These are phyloP conservation scores for Trichoderma atrobrunneum DNA, from an alignment of 2,329 filamentous ascomycete species.

Conservation along the genomic window DNA sequence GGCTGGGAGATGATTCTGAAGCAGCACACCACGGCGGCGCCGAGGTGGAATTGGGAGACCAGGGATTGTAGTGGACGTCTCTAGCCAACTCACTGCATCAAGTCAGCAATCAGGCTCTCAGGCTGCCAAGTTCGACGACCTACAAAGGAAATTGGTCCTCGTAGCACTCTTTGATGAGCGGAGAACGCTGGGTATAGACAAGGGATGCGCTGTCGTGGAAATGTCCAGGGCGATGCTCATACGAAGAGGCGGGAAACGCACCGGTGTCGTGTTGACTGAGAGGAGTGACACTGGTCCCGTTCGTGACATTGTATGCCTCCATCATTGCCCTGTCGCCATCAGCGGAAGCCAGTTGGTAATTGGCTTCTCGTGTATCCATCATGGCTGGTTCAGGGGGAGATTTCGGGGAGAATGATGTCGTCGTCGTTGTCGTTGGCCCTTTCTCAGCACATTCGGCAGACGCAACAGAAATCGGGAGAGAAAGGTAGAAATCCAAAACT, in stretches of 20 bases:
- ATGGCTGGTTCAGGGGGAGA: not conserved
- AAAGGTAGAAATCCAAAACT: not conserved
- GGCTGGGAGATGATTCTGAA: not conserved
- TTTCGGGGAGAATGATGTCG: not conserved
- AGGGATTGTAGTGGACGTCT: not conserved
- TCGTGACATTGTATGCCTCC: not conserved
- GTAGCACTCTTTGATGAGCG: not conserved
- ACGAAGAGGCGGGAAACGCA: not conserved
- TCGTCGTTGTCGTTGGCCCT: not conserved
- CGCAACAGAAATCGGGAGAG: not conserved
- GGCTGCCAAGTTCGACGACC: not conserved
- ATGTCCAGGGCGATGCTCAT: not conserved
- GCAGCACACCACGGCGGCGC: not conserved
- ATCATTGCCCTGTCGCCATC: not conserved
- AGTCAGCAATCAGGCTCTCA: not conserved
- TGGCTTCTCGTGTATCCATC: not conserved
- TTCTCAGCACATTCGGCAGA: not conserved
- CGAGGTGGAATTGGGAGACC: not conserved
- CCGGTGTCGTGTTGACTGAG: not conserved
- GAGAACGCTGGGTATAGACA: not conserved
- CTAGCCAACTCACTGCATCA: not conserved
- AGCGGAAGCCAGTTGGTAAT: not conserved
- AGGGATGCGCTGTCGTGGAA: not conserved
- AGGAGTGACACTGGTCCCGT: not conserved
- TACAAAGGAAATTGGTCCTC: not conserved